Percentiles rank a stretch among this genome's conserved stretches.
phyloP scores from a whole-genome alignment of 768 basidiomycete species.

The Russula ochroleuca region DNA sequence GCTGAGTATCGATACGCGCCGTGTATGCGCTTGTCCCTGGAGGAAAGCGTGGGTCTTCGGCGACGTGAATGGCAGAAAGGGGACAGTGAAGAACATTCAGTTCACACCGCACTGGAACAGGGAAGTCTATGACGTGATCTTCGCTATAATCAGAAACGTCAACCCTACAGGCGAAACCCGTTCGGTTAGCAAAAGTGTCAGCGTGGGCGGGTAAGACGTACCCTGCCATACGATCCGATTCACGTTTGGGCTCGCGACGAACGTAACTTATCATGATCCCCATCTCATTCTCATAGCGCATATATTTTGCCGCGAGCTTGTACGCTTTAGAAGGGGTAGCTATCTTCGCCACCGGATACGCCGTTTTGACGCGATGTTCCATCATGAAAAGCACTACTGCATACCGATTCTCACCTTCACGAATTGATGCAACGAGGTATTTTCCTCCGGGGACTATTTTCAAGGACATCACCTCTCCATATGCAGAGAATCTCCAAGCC shows the following conservation, averaged over 20 bases:
- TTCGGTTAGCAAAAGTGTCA: neutral
- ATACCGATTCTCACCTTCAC: constrained; percentile 18
- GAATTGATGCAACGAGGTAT: constrained; percentile 24
- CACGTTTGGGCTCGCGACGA: constrained; percentile 21
- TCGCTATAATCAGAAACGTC: constrained; percentile 26
- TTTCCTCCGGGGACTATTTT: constrained; percentile 28
- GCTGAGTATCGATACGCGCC: constrained; percentile 9
- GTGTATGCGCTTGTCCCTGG: constrained; percentile 22
- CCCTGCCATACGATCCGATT: constrained; percentile 19
- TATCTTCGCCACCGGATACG: constrained; percentile 25
- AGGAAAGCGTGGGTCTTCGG: constrained; percentile 25
- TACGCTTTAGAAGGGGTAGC: constrained; percentile 20
- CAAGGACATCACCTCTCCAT: constrained; percentile 21
- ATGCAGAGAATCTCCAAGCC: constrained; percentile 20
- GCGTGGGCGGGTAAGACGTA: neutral
- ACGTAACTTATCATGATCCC: constrained; percentile 26
- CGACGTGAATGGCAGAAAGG: constrained; percentile 21
- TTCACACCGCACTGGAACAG: constrained; percentile 26
- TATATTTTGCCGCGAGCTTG: constrained; percentile 25
- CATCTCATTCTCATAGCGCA: constrained; percentile 15
- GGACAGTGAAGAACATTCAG: constrained; percentile 23
- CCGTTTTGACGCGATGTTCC: constrained; percentile 27
- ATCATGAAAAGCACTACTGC: constrained; percentile 25
- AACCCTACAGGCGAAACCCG: constrained; percentile 4
- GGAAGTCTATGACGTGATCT: constrained; percentile 20